phyloP scores from a whole-genome alignment of 2,329 filamentous ascomycete species.

The Fusarium torreyae region DNA sequence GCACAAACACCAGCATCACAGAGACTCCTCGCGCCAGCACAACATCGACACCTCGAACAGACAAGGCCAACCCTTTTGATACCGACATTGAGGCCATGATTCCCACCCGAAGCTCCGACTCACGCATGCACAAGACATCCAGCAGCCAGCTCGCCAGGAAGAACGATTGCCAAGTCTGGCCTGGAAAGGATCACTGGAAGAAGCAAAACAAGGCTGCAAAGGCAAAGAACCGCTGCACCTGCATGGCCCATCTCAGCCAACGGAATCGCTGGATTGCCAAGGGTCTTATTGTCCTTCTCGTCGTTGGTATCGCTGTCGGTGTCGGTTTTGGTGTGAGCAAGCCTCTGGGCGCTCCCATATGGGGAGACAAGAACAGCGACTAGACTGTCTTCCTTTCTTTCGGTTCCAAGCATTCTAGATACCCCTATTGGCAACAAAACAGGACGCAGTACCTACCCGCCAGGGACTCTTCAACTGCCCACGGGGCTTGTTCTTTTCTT shows the following conservation, averaged over 20 bases:
- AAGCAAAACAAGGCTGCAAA: conserved; percentile 71
- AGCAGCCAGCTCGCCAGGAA: conserved; percentile 53
- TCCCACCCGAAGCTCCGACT: conserved; percentile 49
- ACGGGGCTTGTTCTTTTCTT: conserved; percentile 26
- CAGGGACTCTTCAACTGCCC: conserved; percentile 28
- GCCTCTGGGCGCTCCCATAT: conserved; percentile 71
- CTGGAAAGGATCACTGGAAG: conserved; percentile 72
- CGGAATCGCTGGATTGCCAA: conserved; percentile 68
- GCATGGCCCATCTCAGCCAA: conserved; percentile 67
- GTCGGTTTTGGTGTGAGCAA: conserved; percentile 75
- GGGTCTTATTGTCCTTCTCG: conserved; percentile 62
- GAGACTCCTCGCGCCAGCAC: conserved; percentile 54
- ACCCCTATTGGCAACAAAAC: conserved; percentile 33
- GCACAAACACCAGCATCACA: conserved; percentile 46
- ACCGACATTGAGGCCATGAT: conserved; percentile 71
- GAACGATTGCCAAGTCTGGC: conserved; percentile 71
- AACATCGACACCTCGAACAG: conserved; percentile 62
- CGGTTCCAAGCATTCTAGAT: conserved; percentile 39
- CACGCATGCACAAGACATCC: conserved; percentile 53
- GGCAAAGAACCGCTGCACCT: conserved; percentile 65
- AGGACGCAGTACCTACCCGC: conserved; percentile 15
- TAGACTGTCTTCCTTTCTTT: conserved; percentile 15
- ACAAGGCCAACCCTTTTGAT: conserved; percentile 68
- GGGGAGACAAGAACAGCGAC: conserved; percentile 58
- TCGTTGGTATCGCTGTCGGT: conserved; percentile 68